These are phyloP conservation scores for Wallemia mellicola DNA, from an alignment of 1,284 basidiomycete species.

Conservation along the genomic window DNA sequence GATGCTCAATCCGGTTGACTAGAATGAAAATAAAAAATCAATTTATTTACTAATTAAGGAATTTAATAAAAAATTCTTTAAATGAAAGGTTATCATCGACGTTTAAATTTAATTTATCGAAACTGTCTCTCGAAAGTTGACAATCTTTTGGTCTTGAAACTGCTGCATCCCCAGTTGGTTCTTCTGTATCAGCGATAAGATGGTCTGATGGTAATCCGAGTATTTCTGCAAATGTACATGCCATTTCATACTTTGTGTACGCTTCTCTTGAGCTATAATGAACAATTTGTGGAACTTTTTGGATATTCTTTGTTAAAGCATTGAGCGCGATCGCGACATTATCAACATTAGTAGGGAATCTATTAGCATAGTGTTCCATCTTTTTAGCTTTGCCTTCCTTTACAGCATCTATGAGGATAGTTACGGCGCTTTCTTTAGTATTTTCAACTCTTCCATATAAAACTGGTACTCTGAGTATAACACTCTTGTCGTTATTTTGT, in stretches of 20 bases:
- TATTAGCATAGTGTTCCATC: slow-evolving; percentile 3
- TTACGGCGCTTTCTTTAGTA: slow-evolving; percentile 20
- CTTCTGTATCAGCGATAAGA: not conserved
- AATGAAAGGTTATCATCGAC: not conserved
- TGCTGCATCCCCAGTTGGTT: not conserved
- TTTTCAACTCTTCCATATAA: slow-evolving; percentile 17
- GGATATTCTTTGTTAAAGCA: slow-evolving; percentile 12
- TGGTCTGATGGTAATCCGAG: not conserved
- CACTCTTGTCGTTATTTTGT: slow-evolving; percentile 10
- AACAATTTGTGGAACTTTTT: slow-evolving; percentile 14
- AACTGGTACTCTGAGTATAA: slow-evolving; percentile 18
- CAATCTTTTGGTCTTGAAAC: not conserved
- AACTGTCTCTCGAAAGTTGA: not conserved
- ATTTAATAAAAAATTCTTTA: not conserved
- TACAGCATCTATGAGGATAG: slow-evolving; percentile 18
- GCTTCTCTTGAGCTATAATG: slow-evolving; percentile 20
- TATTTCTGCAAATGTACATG: slow-evolving; percentile 11
- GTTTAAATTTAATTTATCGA: not conserved
- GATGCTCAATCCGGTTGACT: not conserved
- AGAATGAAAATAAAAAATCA: not conserved
- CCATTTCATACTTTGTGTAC: slow-evolving; percentile 22
- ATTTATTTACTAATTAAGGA: no score
- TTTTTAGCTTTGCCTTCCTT: not conserved
- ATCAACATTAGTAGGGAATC: slow-evolving; percentile 21
- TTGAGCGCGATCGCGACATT: slow-evolving; percentile 19